Evolutionary conservation across 768 basidiomycete genomes (phyloP).

Genomic region (Trametes cingulata): DNA sequence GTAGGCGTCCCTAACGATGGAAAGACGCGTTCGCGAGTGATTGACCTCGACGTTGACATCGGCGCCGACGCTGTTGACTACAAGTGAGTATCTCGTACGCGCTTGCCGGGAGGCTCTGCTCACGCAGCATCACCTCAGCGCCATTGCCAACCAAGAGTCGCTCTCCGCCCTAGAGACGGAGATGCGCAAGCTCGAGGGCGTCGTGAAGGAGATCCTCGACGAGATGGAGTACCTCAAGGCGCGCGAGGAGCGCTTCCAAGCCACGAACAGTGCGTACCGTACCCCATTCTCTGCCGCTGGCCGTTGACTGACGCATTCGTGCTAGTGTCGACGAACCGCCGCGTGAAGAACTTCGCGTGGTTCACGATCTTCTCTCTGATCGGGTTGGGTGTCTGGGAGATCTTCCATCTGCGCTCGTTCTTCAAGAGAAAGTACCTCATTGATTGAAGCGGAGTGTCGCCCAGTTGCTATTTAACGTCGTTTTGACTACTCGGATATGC

Average conservation of each 20-base stretch:
- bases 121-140: slow-evolving; percentile 47
- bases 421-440: slow-evolving; percentile 97
- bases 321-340: slow-evolving; percentile 79
- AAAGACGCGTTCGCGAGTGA: slow-evolving; percentile 56
- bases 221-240: slow-evolving; percentile 89
- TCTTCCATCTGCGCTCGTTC: slow-evolving; percentile 90
- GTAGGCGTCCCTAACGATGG: slow-evolving; percentile 51
- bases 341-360: slow-evolving; percentile 93
- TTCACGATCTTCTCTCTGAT: slow-evolving; percentile 80
- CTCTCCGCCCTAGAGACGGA: slow-evolving; percentile 95
- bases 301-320: neutral
- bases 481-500: no score
- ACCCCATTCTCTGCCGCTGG: no score
- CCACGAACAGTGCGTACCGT: slow-evolving; percentile 76
- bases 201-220: slow-evolving; percentile 92
- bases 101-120: neutral
- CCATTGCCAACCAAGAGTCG: slow-evolving; percentile 98
- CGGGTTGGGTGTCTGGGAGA: slow-evolving; percentile 89
- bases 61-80: slow-evolving; percentile 99
- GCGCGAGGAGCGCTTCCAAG: slow-evolving; percentile 85
- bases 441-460: slow-evolving; percentile 52
- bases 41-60: slow-evolving; percentile 97
- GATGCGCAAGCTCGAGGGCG: slow-evolving; percentile 95
- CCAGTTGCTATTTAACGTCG: no score
- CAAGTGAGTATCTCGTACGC: slow-evolving; percentile 61